phyloP scores from a whole-genome alignment of 139 green algal genomes.

The Volvox africanus region DNA sequence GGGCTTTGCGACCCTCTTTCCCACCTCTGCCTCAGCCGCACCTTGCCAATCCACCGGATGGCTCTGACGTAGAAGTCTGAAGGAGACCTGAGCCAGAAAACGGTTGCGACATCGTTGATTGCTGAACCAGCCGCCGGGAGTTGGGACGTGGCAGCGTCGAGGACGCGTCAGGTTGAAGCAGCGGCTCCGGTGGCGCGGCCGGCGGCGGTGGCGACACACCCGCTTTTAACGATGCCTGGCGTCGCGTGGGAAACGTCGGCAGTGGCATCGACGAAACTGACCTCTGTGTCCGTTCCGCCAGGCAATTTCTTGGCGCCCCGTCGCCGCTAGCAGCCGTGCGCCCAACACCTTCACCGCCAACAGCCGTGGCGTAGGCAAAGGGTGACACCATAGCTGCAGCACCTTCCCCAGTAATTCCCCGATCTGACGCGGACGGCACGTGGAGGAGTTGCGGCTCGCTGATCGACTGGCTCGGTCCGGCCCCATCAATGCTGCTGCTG shows the following conservation, averaged over 20 bases:
- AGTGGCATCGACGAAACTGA: neutral
- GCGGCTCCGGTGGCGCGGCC: neutral
- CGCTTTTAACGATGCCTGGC: neutral
- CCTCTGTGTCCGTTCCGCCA: neutral
- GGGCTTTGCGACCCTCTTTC: too few species aligned
- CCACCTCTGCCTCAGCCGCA: too few species aligned
- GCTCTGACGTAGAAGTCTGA: too few species aligned
- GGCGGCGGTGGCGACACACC: neutral
- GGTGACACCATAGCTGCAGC: neutral
- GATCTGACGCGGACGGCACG: neutral
- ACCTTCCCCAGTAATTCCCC: neutral
- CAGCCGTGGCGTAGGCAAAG: neutral
- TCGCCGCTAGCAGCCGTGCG: neutral
- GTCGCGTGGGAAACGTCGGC: neutral
- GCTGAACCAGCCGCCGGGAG: neutral
- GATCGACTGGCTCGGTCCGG: too few species aligned
- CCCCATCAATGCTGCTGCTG: too few species aligned
- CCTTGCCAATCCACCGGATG: too few species aligned
- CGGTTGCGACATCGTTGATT: neutral
- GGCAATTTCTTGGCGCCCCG: too few species aligned
- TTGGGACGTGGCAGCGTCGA: neutral
- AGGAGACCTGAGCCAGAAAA: neutral
- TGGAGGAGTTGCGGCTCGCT: neutral
- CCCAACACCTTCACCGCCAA: neutral
- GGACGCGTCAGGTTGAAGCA: neutral